A percentile compares a stretch with the other conserved stretches of the same genome.
phyloP scores from a whole-genome alignment of 345 rosid genomes.

The Camelina laxa region DNA sequence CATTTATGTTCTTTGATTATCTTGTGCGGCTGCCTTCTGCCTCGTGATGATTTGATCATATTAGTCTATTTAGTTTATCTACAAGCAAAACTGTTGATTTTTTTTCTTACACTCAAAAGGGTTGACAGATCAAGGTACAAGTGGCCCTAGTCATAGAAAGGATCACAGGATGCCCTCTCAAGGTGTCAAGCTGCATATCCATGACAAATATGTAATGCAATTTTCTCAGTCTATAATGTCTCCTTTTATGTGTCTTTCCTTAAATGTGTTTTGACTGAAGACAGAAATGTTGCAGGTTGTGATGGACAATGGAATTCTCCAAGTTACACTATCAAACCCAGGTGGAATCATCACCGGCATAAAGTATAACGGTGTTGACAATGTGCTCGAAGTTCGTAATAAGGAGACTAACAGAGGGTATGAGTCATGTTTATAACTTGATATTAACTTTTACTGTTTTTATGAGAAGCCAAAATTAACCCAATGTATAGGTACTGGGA shows the following conservation, averaged over 20 bases:
- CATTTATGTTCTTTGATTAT: conserved; percentile 5
- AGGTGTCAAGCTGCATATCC: conserved; percentile 59
- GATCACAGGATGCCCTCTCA: conserved; percentile 49
- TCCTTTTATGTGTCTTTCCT: conserved; percentile 17
- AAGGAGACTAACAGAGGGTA: conserved; percentile 86
- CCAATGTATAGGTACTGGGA: conserved; percentile 76
- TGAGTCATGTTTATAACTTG: background rate
- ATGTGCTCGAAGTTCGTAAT: conserved; percentile 75
- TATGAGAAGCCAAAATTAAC: conserved; percentile 12
- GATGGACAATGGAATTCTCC: conserved; percentile 73
- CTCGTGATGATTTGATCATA: background rate
- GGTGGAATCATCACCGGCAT: conserved; percentile 79
- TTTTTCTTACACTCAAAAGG: conserved; percentile 16
- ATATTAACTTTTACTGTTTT: background rate
- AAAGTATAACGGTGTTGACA: conserved; percentile 60
- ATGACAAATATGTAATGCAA: conserved; percentile 58
- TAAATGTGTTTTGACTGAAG: conserved; percentile 12
- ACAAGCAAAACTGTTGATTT: conserved; percentile 8
- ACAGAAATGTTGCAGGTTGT: conserved; percentile 54
- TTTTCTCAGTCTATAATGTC: background rate
- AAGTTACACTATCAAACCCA: conserved; percentile 70
- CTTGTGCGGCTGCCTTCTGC: conserved; percentile 11
- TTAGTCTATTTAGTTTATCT: conserved; percentile 6
- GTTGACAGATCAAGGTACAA: conserved; percentile 42
- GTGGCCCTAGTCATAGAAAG: conserved; percentile 33